These are phyloP conservation scores for Gastrodia elata DNA, from an alignment of 106 monocot genomes.

Conservation along the genomic window DNA sequence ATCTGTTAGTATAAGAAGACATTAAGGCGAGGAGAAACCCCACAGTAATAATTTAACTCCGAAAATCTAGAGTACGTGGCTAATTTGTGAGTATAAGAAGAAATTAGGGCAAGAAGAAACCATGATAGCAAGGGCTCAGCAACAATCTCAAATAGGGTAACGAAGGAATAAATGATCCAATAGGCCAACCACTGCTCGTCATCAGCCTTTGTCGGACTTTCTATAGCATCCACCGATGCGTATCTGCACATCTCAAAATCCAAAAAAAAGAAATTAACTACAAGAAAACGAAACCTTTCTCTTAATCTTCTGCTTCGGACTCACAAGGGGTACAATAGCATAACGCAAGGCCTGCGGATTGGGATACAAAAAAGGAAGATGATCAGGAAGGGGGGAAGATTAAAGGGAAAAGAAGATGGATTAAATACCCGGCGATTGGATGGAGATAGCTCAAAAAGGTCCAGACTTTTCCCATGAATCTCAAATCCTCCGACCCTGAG, in stretches of 20 bases:
- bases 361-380: no score
- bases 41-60: no score
- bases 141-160: conserved; percentile 46
- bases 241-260: conserved; percentile 17
- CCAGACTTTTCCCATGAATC: conserved; percentile 18
- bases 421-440: conserved; percentile 15
- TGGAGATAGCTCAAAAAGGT: conserved; percentile 23
- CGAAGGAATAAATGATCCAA: conserved; percentile 62
- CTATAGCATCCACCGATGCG: conserved; percentile 46
- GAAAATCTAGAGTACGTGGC: background rate
- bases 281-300: background rate
- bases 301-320: background rate
- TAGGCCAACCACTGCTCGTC: conserved; percentile 72
- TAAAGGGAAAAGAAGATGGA: background rate
- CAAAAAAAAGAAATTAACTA: background rate
- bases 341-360: conserved; percentile 27
- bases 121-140: conserved; percentile 35
- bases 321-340: conserved; percentile 49
- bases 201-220: conserved; percentile 41
- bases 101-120: conserved; percentile 2
- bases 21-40: no score
- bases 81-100: background rate
- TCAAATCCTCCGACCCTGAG: background rate
- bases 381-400: no score
- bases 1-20: no score